phyloP scores from a whole-genome alignment of 73 alveolate genomes.

The Stentor roeselii region DNA sequence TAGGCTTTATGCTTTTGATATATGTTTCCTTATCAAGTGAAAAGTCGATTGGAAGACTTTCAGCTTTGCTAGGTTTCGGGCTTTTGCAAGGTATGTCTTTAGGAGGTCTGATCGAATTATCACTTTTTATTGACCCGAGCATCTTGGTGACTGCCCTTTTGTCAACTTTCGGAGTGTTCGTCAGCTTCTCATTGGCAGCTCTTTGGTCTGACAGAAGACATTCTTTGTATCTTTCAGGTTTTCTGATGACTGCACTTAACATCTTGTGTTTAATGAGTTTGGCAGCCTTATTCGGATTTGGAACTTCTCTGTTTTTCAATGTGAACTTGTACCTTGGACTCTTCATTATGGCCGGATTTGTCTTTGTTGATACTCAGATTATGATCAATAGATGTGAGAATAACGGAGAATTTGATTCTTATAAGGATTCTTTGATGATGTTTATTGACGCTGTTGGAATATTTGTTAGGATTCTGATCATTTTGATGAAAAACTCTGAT shows the following conservation, averaged over 20 bases:
- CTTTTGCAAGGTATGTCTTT: slow-evolving; percentile 26
- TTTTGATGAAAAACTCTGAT: slow-evolving; percentile 33
- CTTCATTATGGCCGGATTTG: slow-evolving; percentile 48
- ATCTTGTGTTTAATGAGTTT: slow-evolving; percentile 28
- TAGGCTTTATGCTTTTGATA: slow-evolving; percentile 19
- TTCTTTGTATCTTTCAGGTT: slow-evolving; percentile 50
- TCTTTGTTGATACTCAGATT: slow-evolving; percentile 60
- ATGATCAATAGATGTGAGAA: slow-evolving; percentile 46
- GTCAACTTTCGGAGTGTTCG: slow-evolving; percentile 51
- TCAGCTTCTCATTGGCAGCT: slow-evolving; percentile 47
- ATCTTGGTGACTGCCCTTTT: slow-evolving; percentile 47
- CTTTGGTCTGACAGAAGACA: slow-evolving; percentile 53
- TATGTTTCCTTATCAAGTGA: background rate
- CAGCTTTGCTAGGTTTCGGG: slow-evolving; percentile 21
- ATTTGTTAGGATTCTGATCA: slow-evolving; percentile 48
- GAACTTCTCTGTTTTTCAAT: slow-evolving; percentile 28
- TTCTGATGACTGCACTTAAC: slow-evolving; percentile 28
- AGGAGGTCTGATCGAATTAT: slow-evolving; percentile 32
- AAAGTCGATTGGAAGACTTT: background rate
- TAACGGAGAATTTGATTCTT: slow-evolving; percentile 43
- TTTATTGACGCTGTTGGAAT: slow-evolving; percentile 56
- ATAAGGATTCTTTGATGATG: slow-evolving; percentile 43
- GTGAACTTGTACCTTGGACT: slow-evolving; percentile 28
- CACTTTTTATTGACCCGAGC: slow-evolving; percentile 37
- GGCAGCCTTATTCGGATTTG: slow-evolving; percentile 25